phyloP scores from a whole-genome alignment of 2,329 filamentous ascomycete species.

The Bipolaris oryzae region DNA sequence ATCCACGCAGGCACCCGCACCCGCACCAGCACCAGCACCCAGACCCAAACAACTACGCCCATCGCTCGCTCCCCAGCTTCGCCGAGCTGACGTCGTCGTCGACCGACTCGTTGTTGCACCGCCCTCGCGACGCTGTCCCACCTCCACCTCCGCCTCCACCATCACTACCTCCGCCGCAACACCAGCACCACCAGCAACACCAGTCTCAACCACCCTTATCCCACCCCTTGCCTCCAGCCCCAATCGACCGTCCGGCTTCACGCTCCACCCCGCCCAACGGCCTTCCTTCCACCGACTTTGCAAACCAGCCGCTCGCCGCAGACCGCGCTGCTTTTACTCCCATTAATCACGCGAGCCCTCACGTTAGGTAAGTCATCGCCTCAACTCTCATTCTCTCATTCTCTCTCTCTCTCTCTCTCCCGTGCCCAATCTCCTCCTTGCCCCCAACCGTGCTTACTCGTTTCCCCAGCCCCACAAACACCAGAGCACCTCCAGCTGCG shows the following conservation, averaged over 20 bases:
- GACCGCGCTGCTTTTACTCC: constrained; percentile 16
- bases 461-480: constrained; percentile 18
- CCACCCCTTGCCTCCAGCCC: neutral
- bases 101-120: constrained; percentile 25
- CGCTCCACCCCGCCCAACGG: constrained; percentile 11
- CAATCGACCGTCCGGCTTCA: constrained; percentile 13
- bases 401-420: neutral
- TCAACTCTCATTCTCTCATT: neutral
- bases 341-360: constrained; percentile 24
- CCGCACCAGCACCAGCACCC: constrained; percentile 14
- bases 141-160: constrained; percentile 6
- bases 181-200: neutral
- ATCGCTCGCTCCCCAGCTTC: constrained; percentile 30
- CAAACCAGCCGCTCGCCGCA: constrained; percentile 2
- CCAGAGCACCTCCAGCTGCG: constrained; percentile 10
- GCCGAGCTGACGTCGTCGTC: constrained; percentile 31
- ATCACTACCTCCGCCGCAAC: neutral
- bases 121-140: constrained; percentile 17
- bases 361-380: constrained; percentile 21
- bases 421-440: neutral
- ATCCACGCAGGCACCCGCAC: constrained; percentile 16
- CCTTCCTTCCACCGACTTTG: constrained; percentile 1
- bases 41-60: constrained; percentile 15
- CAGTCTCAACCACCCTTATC: neutral
- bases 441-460: constrained; percentile 15